Evolutionary conservation across 768 basidiomycete genomes (phyloP), one percentile per base, ranked within the genome.

Genomic region (Psilocybe tampanensis): DNA sequence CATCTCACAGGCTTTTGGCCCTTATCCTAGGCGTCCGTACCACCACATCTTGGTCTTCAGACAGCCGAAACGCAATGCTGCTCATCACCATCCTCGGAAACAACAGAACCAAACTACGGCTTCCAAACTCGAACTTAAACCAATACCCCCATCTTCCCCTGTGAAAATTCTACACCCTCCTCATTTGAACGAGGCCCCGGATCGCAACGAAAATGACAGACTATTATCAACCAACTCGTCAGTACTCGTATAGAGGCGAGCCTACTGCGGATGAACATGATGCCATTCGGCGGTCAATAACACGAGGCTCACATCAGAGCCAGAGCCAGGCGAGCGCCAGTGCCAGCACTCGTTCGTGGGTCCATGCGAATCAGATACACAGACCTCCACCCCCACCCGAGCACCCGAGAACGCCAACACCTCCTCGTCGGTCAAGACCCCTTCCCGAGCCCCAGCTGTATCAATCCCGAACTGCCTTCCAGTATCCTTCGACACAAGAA

Each of bases 311-410:
- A 23, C 66, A 65, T 59, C 64, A 63, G 50, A 67, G 68, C 45
- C 64, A 64, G 52, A 67, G 68, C 45, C 64, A 64, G 52, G 57
- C 64, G 18, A 68, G 60, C 41, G 54, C 57, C 44, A 64, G 59
- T 47, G 60, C 69, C 5, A 75, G 73, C 60, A 74, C 75, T 8
- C 67, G 66, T 36, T 76, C 76, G 18, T 78, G 76, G 76, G 70
- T 74, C 1, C 58, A 71, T n/a, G 68, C 69, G 11, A 72, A 64
- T 57, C 74, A 73, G 44, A 67, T 69, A 41, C 64, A 72, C 18
- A 72, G 71, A 23, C 71, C 65, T 15, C 69, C 69, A 22, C 72
- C 61, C 33, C 51, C 53, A 39, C 54, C 58, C 5, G 56, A 56
- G 26, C 21, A 26, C 2, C 47, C 58, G n/a, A 66, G 52, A 8